Base-by-base conservation (phyloP, 352 stramenopile genomes). In the Plasmopara viticola region DNA sequence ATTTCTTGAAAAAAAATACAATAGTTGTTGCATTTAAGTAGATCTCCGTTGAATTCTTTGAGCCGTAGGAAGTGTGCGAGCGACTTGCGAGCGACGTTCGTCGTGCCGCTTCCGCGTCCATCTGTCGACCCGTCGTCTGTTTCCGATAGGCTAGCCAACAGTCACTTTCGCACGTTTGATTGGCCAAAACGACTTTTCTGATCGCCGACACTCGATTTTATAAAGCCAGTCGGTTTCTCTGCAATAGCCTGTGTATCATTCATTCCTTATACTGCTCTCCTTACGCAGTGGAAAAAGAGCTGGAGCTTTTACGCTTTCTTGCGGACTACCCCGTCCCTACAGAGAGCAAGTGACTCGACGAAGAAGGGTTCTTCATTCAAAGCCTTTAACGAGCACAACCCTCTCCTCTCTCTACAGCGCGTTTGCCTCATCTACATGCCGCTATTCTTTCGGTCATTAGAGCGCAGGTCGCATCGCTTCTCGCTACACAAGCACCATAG, bases 401-500 rank as follows among this genome's bases (percentile, higher is more conserved):
- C 35, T 30, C 45, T 15, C 33, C 35, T 30, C 25, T 5, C 5
- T 4, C 6, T 4, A 12, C 10, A 35, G 31, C 10, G 31, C 31
- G 31, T 12, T 35, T 35, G 33, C 18, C 42, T 41, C 34, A 49
- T 17, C 39, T 62, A 56, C 44, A 88, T 88, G 78, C 70, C 74
- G 61, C 72, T 87, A 35, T 87, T 89, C 71, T 76, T 66, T 42
- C 71, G 72, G 35, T 71, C 78, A 29, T 74, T 68, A 53, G 66
- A 65, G 48, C 49, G 52, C 20, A 66, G 55, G 62, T 70, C 67
- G 44, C 58, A 62, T 14, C 72, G 74, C 60, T 87, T 89, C 58
- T 87, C 75, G 48, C 73, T 89, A 64, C 78, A 75, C 45, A 83
- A 78, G 39, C 71, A 85, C 58, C 73, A 77, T 44, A 64, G 48